Evolutionary conservation across 768 basidiomycete genomes (phyloP), one percentile per base, ranked within the genome.

Genomic region (Boletus pseudo-olivaceus): DNA sequence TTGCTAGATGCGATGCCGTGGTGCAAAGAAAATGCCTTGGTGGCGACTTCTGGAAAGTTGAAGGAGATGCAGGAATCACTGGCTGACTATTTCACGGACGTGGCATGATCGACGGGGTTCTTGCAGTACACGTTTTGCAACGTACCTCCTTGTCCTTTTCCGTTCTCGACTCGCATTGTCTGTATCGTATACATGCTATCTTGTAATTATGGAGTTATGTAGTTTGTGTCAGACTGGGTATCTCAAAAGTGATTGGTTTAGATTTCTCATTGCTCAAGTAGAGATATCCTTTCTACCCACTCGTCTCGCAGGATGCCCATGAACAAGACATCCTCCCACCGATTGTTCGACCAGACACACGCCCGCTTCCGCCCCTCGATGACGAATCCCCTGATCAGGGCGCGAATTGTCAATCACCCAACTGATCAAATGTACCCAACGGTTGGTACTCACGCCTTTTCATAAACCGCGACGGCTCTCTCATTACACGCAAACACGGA

Each of bases 71-170:
- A 75, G 60, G 77, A 78, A 30, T 73, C 69, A 26, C 63, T 80
- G 56, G 76, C 75, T 32, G 76, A 79, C 51, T 74, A 73, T 62
- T 80, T 80, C 58, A 72, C 73, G 11, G 78, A 79, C 49, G 76
- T 76, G 38, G 51, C 58, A 38, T 73, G 59, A 65, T 45, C 26
- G 5, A 35, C 33, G 23, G 32, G n/a, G 27, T 10, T n/a, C 43
- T 34, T 17, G 10, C 46, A 4, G 39, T 34, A 33, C 32, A 15
- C 29, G 32, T 2, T 19, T 34, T 34, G 4, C 15, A 30, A 57
- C 45, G 8, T 35, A n/a, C n/a, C 14, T 17, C 10, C 45, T 53
- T n/a, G 38, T 40, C 9, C n/a, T 42, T 11, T 44, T 30, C 12
- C 5, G 27, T 12, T 33, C 43, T 43, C 11, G 42, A 17, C 47